Conservation (phyloP, 1,139 yeast genomes). For the Zhuliangozyma parablackwelliae region DNA sequence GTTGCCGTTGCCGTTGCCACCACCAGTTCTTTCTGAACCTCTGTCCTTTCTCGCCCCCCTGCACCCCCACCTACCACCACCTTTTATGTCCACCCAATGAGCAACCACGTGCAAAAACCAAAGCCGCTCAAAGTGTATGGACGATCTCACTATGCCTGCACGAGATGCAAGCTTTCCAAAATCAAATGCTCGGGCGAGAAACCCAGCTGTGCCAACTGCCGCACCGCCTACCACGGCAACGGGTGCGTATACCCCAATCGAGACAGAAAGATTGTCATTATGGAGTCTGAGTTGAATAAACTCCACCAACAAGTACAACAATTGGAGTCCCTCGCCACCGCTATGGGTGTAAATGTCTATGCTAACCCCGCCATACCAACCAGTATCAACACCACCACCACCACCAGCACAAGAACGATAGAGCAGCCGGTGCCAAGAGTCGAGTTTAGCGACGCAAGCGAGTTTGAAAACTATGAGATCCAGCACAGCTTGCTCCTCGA, state of each 20-base stretch:
- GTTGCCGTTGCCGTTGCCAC: no score
- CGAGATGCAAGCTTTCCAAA: conserved; percentile 35
- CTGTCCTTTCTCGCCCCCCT: neutral
- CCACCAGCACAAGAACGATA: neutral
- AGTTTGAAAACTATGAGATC: conserved; percentile 5
- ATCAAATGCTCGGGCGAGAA: conserved; percentile 43
- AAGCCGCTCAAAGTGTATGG: conserved; percentile 40
- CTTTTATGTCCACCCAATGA: conserved; percentile 1
- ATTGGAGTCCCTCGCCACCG: no score
- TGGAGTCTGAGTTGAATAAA: conserved; percentile 46
- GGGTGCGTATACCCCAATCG: conserved; percentile 46
- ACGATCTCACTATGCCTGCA: conserved; percentile 39
- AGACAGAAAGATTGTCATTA: conserved; percentile 47
- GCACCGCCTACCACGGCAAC: conserved; percentile 25
- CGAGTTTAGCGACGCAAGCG: conserved; percentile 3
- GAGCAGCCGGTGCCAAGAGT: neutral
- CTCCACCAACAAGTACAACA: conserved; percentile 36
- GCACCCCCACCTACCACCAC: neutral
- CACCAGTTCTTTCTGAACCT: neutral
- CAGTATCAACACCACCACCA: neutral
- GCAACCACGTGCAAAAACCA: conserved; percentile 17
- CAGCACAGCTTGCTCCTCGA: conserved; percentile 5
- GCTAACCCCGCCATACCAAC: neutral
- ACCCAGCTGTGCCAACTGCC: conserved; percentile 39
- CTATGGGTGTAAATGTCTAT: neutral